phyloP scores from a whole-genome alignment of 2,329 filamentous ascomycete genomes.

The Chaetomiaceae sp. region DNA sequence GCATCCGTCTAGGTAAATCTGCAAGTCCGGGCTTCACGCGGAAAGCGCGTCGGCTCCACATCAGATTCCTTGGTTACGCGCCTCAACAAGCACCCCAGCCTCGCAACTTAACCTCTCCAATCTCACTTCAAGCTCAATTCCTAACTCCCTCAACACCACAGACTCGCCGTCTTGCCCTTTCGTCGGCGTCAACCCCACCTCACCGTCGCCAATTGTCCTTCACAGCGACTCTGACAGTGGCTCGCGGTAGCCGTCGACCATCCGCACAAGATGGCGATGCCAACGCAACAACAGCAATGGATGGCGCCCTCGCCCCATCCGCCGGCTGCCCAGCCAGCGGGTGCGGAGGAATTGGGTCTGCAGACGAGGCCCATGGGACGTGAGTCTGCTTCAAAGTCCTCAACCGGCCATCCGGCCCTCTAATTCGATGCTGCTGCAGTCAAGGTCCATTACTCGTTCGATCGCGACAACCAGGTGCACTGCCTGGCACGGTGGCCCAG shows the following conservation, averaged over 20 bases:
- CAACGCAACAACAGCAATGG: slow-evolving; percentile 23
- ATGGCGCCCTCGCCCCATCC: slow-evolving; percentile 21
- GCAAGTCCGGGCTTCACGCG: too few species aligned
- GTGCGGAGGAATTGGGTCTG: slow-evolving; percentile 28
- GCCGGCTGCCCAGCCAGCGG: slow-evolving; percentile 17
- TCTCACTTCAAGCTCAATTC: not conserved
- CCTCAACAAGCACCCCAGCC: slow-evolving; percentile 1
- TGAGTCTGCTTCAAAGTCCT: slow-evolving; percentile 21
- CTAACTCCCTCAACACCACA: not conserved
- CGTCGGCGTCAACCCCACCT: not conserved
- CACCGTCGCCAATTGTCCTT: slow-evolving; percentile 15
- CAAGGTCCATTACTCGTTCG: slow-evolving; percentile 96
- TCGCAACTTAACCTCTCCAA: slow-evolving; percentile 2
- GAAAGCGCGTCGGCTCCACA: too few species aligned
- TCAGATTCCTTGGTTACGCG: too few species aligned
- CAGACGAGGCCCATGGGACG: slow-evolving; percentile 34
- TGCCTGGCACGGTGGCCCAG: slow-evolving; percentile 85
- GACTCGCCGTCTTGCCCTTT: not conserved
- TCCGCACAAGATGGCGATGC: slow-evolving; percentile 17
- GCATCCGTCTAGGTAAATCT: too few species aligned
- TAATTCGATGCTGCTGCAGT: slow-evolving; percentile 49
- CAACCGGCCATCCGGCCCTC: slow-evolving; percentile 2
- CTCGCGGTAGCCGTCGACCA: slow-evolving; percentile 13
- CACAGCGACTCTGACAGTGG: slow-evolving; percentile 12
- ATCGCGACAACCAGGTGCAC: slow-evolving; percentile 80